Percentiles rank a stretch among this genome's conserved stretches.
These are phyloP conservation scores for Agapanthus africanus DNA, from an alignment of 106 monocot species.

Conservation along the genomic window DNA sequence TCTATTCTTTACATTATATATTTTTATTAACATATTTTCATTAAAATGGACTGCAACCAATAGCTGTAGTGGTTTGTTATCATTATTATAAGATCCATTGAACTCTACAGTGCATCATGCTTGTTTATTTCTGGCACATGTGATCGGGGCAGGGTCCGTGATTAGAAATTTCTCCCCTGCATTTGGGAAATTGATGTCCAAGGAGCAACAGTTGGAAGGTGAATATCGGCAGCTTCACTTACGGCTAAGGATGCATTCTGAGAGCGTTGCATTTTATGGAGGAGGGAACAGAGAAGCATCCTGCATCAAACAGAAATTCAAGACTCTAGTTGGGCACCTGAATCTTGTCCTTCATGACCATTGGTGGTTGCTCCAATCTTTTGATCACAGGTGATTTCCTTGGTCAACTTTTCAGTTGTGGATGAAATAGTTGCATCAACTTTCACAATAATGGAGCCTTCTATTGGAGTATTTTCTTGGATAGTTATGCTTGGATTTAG, in stretches of 20 bases:
- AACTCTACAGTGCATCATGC: too few species aligned
- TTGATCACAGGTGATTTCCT: constrained; percentile 78
- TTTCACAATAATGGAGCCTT: too few species aligned
- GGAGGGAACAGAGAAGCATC: constrained; percentile 89
- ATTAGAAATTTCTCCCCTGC: constrained; percentile 94
- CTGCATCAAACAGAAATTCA: constrained; percentile 62
- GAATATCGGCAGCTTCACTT: constrained; percentile 97
- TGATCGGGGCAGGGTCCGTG: constrained; percentile 73
- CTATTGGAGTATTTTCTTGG: too few species aligned
- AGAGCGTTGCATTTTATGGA: constrained; percentile 97
- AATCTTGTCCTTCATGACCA: constrained; percentile 73
- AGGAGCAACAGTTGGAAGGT: constrained; percentile 95
- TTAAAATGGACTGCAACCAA: too few species aligned
- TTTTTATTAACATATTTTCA: too few species aligned
- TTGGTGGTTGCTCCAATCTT: constrained; percentile 99
- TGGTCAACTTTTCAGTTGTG: constrained; percentile 6
- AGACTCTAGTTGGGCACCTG: constrained; percentile 65
- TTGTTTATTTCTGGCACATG: too few species aligned
- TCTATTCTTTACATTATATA: too few species aligned
- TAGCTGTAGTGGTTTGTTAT: too few species aligned
- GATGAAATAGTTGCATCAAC: too few species aligned
- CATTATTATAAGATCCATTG: too few species aligned
- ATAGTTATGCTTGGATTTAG: too few species aligned
- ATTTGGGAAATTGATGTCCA: constrained; percentile 95
- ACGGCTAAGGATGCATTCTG: constrained; percentile 85